Conservation (phyloP, 257 asterid species). For the Petrea volubilis region DNA sequence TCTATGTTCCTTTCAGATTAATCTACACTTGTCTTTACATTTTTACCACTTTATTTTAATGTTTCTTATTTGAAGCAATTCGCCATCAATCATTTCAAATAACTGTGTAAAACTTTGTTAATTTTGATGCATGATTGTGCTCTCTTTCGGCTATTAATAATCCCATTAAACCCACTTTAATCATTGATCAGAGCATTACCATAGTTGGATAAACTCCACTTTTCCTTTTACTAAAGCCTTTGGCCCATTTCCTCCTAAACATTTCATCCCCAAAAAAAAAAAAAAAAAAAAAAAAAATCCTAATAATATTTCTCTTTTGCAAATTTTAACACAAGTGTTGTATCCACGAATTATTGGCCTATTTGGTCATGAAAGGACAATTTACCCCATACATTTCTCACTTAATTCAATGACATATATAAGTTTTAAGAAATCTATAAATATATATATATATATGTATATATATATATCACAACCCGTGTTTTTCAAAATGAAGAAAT, state of each 20-base stretch:
- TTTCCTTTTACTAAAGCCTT: not conserved
- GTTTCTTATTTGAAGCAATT: too few relatives aligned
- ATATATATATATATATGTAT: too few relatives aligned
- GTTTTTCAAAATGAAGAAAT: too few relatives aligned
- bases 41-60: too few relatives aligned
- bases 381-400: not conserved
- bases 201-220: not conserved
- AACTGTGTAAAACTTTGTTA: not conserved
- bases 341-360: too few relatives aligned
- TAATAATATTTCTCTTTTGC: not conserved
- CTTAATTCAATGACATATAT: too few relatives aligned
- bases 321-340: too few relatives aligned
- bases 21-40: too few relatives aligned
- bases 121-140: constrained; percentile 21
- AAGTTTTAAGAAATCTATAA: too few relatives aligned
- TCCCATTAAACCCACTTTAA: constrained; percentile 5
- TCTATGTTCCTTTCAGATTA: too few relatives aligned
- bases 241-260: not conserved
- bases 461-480: too few relatives aligned
- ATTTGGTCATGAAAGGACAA: not conserved
- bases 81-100: not conserved
- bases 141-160: constrained; percentile 18
- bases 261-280: not conserved
- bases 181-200: constrained; percentile 3
- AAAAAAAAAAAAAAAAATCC: not conserved